A percentile compares a stretch with the other conserved stretches of the same genome.
Evolutionary conservation across 345 rosid species (phyloP).

Genomic region (Viola odorata): DNA sequence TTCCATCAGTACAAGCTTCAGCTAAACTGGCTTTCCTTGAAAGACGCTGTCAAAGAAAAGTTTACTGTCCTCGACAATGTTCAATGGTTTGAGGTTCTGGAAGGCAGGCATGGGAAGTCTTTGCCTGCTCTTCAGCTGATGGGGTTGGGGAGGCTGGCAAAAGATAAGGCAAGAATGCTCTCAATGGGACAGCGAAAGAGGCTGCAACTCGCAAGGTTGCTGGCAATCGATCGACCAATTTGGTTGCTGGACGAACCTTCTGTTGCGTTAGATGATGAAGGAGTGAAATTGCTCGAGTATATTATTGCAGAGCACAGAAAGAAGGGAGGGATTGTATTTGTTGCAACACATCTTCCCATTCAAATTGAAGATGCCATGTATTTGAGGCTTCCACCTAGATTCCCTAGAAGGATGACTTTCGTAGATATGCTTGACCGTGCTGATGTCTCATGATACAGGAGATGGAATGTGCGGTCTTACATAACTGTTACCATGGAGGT

Average conservation of each 20-base stretch:
- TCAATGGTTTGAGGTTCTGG: conserved; percentile 85
- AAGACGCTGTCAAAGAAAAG: conserved; percentile 67
- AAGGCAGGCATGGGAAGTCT: conserved; percentile 67
- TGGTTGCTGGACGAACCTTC: conserved; percentile 91
- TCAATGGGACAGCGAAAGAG: conserved; percentile 93
- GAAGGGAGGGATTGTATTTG: conserved; percentile 73
- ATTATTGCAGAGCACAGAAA: conserved; percentile 70
- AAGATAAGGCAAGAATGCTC: conserved; percentile 68
- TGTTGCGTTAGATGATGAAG: conserved; percentile 77
- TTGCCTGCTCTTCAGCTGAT: conserved; percentile 73
- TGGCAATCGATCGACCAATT: conserved; percentile 80
- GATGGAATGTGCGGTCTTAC: background rate
- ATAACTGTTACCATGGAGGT: too few species aligned
- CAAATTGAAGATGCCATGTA: conserved; percentile 76
- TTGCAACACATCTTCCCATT: conserved; percentile 83
- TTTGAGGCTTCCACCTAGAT: conserved; percentile 74
- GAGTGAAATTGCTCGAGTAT: conserved; percentile 66
- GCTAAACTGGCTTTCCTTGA: conserved; percentile 84
- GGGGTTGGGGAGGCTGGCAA: conserved; percentile 78
- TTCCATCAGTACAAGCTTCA: conserved; percentile 92
- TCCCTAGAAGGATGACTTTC: conserved; percentile 73
- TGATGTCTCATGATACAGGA: conserved; percentile 30
- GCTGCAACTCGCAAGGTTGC: conserved; percentile 74
- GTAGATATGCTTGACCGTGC: conserved; percentile 76
- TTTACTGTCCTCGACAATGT: conserved; percentile 70